phyloP scores from a whole-genome alignment of 2,329 filamentous ascomycete species.

The Leptographium wingfieldii region DNA sequence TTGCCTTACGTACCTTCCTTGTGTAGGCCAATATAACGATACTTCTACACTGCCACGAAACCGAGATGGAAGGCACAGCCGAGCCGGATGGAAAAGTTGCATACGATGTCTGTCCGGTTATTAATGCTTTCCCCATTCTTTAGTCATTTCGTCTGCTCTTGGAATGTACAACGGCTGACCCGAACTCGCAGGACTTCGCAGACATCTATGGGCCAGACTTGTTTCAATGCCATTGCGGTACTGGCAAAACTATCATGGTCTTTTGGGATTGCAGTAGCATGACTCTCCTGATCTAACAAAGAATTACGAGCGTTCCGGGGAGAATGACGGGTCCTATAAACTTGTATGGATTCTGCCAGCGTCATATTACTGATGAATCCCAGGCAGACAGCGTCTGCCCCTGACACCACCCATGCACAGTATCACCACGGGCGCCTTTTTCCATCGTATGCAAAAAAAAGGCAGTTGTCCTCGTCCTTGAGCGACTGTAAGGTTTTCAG shows the following conservation, averaged over 20 bases:
- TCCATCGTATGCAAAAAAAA: conserved; percentile 14
- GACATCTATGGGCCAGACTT: neutral
- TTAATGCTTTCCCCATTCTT: no score
- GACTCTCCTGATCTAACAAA: no score
- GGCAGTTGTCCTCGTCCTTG: conserved; percentile 36
- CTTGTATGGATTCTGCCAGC: neutral
- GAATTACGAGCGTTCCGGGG: no score
- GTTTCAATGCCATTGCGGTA: neutral
- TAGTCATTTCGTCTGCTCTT: no score
- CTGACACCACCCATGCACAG: neutral
- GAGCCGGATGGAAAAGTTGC: no score
- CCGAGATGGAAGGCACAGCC: neutral
- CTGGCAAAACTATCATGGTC: no score
- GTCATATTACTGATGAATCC: neutral
- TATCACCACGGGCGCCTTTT: conserved; percentile 15
- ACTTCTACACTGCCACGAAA: neutral
- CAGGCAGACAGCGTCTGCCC: neutral
- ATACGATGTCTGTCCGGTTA: no score
- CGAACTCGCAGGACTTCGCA: neutral
- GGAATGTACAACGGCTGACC: neutral
- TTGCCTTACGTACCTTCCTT: neutral
- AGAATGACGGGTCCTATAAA: no score
- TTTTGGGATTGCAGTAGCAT: no score
- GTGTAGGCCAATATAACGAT: neutral
- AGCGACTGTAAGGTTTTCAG: conserved; percentile 61